Percentiles rank a stretch among this genome's conserved stretches.
phyloP scores from a whole-genome alignment of 306 rosid species.

The Inga laurina region DNA sequence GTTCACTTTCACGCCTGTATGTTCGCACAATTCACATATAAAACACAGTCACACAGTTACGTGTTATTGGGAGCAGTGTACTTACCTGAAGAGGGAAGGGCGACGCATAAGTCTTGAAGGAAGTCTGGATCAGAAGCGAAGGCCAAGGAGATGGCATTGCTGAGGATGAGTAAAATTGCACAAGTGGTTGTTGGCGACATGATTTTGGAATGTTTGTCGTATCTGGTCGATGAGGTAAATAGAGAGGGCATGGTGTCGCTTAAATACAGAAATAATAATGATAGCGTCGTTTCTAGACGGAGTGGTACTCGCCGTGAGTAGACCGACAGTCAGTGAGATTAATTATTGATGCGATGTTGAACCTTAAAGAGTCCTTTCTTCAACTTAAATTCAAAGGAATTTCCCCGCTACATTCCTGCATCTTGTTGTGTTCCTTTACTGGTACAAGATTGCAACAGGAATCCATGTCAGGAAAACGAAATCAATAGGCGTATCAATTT shows the following conservation, averaged over 20 bases:
- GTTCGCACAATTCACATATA: not conserved
- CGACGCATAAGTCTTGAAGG: slow-evolving; percentile 37
- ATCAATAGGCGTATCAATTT: not conserved
- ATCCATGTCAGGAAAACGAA: not conserved
- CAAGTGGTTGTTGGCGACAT: slow-evolving; percentile 16
- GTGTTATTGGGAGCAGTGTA: no score
- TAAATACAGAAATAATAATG: not conserved
- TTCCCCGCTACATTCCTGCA: not conserved
- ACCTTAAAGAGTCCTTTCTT: slow-evolving; percentile 24
- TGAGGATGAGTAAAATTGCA: slow-evolving; percentile 3
- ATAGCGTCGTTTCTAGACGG: no score
- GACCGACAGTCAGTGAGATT: slow-evolving; percentile 9
- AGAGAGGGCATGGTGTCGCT: not conserved
- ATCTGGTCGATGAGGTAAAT: not conserved
- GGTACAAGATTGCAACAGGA: not conserved
- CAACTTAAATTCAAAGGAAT: slow-evolving; percentile 56
- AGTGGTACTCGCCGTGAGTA: slow-evolving; percentile 1
- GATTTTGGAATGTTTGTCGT: not conserved
- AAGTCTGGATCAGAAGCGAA: slow-evolving; percentile 29
- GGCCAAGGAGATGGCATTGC: slow-evolving; percentile 15
- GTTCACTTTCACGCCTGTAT: slow-evolving; percentile 31
- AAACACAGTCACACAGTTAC: no score
- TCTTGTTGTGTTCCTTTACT: not conserved
- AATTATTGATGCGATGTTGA: slow-evolving; percentile 35
- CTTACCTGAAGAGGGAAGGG: slow-evolving; percentile 35